These are phyloP conservation scores for Xylaria acuta DNA, from an alignment of 495 filamentous ascomycete species.

Conservation along the genomic window DNA sequence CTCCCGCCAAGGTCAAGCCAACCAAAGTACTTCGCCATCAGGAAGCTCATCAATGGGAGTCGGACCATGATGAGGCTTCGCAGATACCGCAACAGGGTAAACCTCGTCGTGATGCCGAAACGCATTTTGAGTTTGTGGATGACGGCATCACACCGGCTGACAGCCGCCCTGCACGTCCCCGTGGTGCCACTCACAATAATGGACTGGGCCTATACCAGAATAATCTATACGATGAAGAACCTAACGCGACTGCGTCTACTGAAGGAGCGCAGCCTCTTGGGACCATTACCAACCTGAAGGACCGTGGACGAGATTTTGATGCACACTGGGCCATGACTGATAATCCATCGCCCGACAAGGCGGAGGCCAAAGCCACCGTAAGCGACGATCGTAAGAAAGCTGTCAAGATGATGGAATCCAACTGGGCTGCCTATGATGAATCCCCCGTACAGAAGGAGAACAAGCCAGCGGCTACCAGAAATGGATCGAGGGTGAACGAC, in stretches of 20 bases:
- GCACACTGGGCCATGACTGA: slow-evolving; percentile 74
- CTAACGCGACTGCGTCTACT: slow-evolving; percentile 33
- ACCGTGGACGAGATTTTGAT: slow-evolving; percentile 75
- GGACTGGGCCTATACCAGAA: slow-evolving; percentile 79
- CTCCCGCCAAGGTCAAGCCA: slow-evolving; percentile 71
- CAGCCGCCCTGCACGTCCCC: slow-evolving; percentile 44
- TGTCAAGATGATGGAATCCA: slow-evolving; percentile 71
- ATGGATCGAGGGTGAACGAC: slow-evolving; percentile 34
- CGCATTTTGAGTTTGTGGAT: slow-evolving; percentile 79
- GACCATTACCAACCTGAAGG: slow-evolving; percentile 68
- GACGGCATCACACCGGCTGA: slow-evolving; percentile 40
- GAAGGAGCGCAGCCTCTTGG: slow-evolving; percentile 52
- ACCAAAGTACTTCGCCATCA: slow-evolving; percentile 54
- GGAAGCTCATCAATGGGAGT: slow-evolving; percentile 72
- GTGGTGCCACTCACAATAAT: slow-evolving; percentile 62
- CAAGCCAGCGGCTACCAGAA: slow-evolving; percentile 39
- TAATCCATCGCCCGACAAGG: slow-evolving; percentile 54
- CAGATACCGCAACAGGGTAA: slow-evolving; percentile 63
- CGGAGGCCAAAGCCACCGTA: slow-evolving; percentile 37
- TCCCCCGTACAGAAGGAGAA: slow-evolving; percentile 63
- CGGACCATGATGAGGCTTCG: slow-evolving; percentile 70
- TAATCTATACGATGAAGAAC: slow-evolving; percentile 68
- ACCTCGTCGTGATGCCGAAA: slow-evolving; percentile 76
- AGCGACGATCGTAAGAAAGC: slow-evolving; percentile 63
- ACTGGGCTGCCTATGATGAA: slow-evolving; percentile 67